Evolutionary conservation across 345 rosid species (phyloP).

Genomic region (Lepidium aucheri): DNA sequence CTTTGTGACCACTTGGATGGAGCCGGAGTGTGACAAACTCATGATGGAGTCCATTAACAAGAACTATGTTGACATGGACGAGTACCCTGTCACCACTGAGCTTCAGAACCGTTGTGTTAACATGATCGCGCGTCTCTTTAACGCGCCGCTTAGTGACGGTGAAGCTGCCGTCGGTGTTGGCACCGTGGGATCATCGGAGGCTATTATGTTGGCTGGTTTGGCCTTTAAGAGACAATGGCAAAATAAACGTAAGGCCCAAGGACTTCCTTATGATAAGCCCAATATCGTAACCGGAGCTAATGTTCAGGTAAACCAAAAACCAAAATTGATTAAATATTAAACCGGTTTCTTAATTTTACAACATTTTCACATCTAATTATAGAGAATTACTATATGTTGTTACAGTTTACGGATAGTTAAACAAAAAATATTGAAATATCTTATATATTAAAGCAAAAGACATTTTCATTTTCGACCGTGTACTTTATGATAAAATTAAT

Average conservation of each 20-base stretch:
- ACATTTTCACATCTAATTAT: too few species aligned
- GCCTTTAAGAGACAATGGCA: conserved; percentile 62
- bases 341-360: background rate
- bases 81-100: conserved; percentile 63
- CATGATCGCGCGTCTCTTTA: conserved; percentile 33
- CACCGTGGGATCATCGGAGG: conserved; percentile 58
- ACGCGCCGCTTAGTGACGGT: conserved; percentile 43
- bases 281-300: conserved; percentile 64
- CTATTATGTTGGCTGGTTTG: conserved; percentile 56
- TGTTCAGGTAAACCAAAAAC: conserved; percentile 37
- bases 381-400: too few species aligned
- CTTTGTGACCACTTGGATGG: conserved; percentile 66
- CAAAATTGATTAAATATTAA: background rate
- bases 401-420: too few species aligned
- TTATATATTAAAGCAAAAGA: too few species aligned
- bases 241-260: conserved; percentile 44
- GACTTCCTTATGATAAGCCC: conserved; percentile 49
- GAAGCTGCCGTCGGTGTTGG: conserved; percentile 58
- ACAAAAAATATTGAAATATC: too few species aligned
- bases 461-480: too few species aligned
- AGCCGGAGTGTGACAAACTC: conserved; percentile 63
- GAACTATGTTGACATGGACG: conserved; percentile 60
- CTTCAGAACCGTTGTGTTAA: conserved; percentile 46
- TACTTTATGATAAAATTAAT: too few species aligned
- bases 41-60: conserved; percentile 57